Evolutionary conservation across 106 monocot species (phyloP).

Genomic region (Apostasia shenzhenica): DNA sequence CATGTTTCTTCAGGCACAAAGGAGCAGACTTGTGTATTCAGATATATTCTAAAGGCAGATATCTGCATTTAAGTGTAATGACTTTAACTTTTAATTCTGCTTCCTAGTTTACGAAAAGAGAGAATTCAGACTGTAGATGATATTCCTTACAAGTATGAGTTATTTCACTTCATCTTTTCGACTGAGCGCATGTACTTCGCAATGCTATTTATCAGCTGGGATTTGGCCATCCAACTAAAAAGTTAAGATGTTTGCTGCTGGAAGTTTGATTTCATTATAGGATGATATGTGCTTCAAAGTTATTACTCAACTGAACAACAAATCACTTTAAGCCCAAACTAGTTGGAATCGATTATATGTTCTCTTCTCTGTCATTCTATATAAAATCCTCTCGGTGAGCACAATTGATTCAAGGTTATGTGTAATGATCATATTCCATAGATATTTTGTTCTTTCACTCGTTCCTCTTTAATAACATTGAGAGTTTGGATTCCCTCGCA

Average conservation of each 20-base stretch:
- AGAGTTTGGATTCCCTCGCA: no score
- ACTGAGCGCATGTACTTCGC: conserved; percentile 78
- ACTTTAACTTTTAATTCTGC: background rate
- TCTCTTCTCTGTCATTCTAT: background rate
- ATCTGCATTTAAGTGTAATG: no score
- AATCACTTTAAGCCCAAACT: background rate
- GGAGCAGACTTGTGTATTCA: no score
- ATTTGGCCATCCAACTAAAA: conserved; percentile 42
- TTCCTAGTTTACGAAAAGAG: conserved; percentile 31
- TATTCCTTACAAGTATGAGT: conserved; percentile 52
- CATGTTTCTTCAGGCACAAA: no score
- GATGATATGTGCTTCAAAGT: background rate
- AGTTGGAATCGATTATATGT: no score
- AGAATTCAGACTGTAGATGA: conserved; percentile 36
- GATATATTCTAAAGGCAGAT: no score
- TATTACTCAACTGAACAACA: background rate
- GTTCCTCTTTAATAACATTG: no score
- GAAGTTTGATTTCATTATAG: background rate
- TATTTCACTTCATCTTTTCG: conserved; percentile 65
- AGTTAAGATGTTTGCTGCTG: conserved; percentile 32
- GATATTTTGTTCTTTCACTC: no score
- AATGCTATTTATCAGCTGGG: conserved; percentile 74
- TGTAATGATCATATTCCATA: no score
- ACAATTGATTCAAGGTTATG: no score
- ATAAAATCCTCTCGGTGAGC: background rate